These are phyloP conservation scores for Talaromyces thailandensis DNA, from an alignment of 495 filamentous ascomycete genomes.

Conservation along the genomic window DNA sequence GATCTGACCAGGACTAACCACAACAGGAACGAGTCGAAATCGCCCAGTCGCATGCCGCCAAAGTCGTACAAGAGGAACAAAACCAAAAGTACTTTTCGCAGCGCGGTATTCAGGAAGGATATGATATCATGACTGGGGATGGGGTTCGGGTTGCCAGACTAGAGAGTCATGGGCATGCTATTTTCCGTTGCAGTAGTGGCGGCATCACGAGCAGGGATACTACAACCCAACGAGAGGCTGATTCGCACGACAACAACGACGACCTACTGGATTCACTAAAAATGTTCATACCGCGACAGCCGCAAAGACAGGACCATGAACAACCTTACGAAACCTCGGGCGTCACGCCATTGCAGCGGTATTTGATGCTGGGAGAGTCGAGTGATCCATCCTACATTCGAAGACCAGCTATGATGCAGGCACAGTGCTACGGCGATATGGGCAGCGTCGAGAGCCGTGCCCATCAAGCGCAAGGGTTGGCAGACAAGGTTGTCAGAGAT, in stretches of 20 bases:
- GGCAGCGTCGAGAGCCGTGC: constrained; percentile 5
- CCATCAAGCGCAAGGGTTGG: background rate
- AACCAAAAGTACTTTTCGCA: constrained; percentile 10
- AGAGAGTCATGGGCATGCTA: background rate
- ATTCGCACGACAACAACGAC: background rate
- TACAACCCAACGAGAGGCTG: background rate
- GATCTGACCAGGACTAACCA: background rate
- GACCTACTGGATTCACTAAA: background rate
- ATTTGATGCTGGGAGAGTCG: constrained; percentile 14
- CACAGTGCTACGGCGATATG: constrained; percentile 10
- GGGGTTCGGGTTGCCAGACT: background rate
- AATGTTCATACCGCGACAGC: background rate
- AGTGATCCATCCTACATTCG: constrained; percentile 13
- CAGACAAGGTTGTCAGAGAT: background rate
- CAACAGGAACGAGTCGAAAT: background rate
- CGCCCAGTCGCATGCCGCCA: constrained; percentile 12
- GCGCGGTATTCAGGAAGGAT: background rate
- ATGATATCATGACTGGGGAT: background rate
- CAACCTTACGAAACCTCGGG: background rate
- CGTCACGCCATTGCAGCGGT: constrained; percentile 16
- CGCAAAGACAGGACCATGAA: background rate
- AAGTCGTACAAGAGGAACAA: constrained; percentile 14
- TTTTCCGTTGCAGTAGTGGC: background rate
- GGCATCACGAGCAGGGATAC: background rate
- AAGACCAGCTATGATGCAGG: constrained; percentile 9